Evolutionary conservation across 1,139 yeast genomes (phyloP).

Genomic region (Saccharomyces uvarum): DNA sequence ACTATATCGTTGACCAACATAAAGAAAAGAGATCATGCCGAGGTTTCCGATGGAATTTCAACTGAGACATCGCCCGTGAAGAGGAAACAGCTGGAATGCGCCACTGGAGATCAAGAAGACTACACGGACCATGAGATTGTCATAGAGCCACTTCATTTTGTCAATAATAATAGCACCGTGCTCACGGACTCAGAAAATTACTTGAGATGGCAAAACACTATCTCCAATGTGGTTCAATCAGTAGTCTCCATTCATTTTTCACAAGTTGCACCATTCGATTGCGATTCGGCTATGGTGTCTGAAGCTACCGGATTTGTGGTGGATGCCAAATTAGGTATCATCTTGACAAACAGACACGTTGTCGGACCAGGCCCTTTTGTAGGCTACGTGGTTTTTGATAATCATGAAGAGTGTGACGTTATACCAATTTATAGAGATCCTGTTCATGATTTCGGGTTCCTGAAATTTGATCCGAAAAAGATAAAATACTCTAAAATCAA

Average conservation of each 20-base stretch:
- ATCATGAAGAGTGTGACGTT: constrained; percentile 89
- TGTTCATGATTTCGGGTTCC: constrained; percentile 77
- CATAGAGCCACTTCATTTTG: background rate
- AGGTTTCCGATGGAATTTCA: background rate
- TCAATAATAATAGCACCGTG: background rate
- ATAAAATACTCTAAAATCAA: constrained; percentile 68
- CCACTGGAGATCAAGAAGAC: background rate
- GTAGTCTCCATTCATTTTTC: constrained; percentile 88
- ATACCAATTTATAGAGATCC: constrained; percentile 79
- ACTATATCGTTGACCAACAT: constrained; percentile 1
- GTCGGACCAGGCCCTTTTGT: constrained; percentile 92
- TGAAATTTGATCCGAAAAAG: constrained; percentile 63
- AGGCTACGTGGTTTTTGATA: constrained; percentile 87
- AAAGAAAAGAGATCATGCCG: constrained; percentile 2
- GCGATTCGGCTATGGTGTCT: constrained; percentile 72
- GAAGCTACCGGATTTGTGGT: constrained; percentile 97
- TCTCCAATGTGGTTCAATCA: constrained; percentile 71
- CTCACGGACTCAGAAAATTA: constrained; percentile 20
- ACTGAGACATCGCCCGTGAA: background rate
- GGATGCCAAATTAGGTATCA: constrained; percentile 70
- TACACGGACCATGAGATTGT: background rate
- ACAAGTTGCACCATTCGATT: constrained; percentile 79
- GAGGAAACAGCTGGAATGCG: background rate
- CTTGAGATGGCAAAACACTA: constrained; percentile 69
- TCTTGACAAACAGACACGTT: constrained; percentile 86